Base-by-base conservation (phyloP, 139 green algal species). In the Chlamydomonas sphaeroides region DNA sequence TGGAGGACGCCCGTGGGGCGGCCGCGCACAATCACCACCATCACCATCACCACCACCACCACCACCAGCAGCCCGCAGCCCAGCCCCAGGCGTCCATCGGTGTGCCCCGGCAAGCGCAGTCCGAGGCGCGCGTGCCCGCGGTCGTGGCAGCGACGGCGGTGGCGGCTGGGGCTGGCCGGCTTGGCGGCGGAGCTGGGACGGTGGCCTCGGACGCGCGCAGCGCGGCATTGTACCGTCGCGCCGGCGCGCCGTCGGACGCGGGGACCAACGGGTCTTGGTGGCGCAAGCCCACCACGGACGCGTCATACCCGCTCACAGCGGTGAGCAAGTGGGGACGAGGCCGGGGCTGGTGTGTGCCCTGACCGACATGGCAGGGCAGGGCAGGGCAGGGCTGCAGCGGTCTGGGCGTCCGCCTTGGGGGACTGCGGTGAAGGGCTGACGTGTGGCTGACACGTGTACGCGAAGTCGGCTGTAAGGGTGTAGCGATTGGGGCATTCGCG, bases 291-390 rank as follows among this genome's bases (percentile, higher is more conserved):
- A n/a, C 49, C 0, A 82, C 75, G 41, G 75, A 82, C 21, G 75
- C 45, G 6, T 82, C 75, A 15, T 82, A 82, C 59, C 75, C 75
- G 14, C 45, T 82, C 11, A 82, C 75, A 25, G 75, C 75, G 75
- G 75, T 82, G 41, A n/a, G 67, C 11, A 14, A 7, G 14, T 26
- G 32, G 33, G 14, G 8, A 6, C 8, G 59, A 5, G 59, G 28
- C 30, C 6, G 11, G 59, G 59, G 36, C 5, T 15, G 30, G 3
- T 38, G 26, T 62, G 53, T 62, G 53, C 53, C 11, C 10, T 21
- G 14, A 51, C 45, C 45, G 14, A 51, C 10, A 14, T 10, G 45
- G 45, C 10, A 14, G 45, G n/a, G n/a, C n/a, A n/a, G n/a, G n/a
- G n/a, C n/a, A n/a, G n/a, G n/a, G n/a, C n/a, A n/a, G n/a, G n/a